These are phyloP conservation scores for Boechera divaricarpa DNA, from an alignment of 345 rosid genomes.

Conservation along the genomic window DNA sequence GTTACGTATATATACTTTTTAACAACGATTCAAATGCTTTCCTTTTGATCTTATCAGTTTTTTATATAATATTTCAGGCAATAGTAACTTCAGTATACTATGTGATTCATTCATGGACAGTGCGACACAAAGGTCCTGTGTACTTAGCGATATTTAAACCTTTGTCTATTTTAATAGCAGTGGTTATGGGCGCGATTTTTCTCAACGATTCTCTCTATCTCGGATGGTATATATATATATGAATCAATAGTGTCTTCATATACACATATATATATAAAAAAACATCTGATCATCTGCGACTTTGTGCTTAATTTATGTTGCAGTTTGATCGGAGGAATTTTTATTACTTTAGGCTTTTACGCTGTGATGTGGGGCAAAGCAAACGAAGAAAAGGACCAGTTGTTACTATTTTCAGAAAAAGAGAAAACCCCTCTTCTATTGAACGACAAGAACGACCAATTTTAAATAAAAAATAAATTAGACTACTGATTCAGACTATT, in stretches of 20 bases:
- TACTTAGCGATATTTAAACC: slow-evolving; percentile 70
- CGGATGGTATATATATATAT: slow-evolving; percentile 55
- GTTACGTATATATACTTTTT: too few species aligned
- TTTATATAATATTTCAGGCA: slow-evolving; percentile 51
- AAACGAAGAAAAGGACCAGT: slow-evolving; percentile 56
- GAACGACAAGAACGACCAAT: slow-evolving; percentile 43
- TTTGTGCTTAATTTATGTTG: slow-evolving; percentile 7
- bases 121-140: slow-evolving; percentile 66
- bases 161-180: slow-evolving; percentile 72
- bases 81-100: slow-evolving; percentile 53
- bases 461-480: too few species aligned
- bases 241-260: background rate
- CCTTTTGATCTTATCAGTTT: background rate
- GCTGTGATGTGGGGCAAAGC: slow-evolving; percentile 84
- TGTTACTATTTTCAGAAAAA: slow-evolving; percentile 41
- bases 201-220: slow-evolving; percentile 68
- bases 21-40: background rate
- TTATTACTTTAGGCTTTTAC: slow-evolving; percentile 76
- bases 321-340: slow-evolving; percentile 70
- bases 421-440: slow-evolving; percentile 56
- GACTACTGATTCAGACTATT: too few species aligned
- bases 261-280: background rate
- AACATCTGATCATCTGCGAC: background rate
- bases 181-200: slow-evolving; percentile 55
- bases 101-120: slow-evolving; percentile 57